Base-by-base conservation (phyloP, 1,284 basidiomycete genomes). In the Moesziomyces parantarcticus region DNA sequence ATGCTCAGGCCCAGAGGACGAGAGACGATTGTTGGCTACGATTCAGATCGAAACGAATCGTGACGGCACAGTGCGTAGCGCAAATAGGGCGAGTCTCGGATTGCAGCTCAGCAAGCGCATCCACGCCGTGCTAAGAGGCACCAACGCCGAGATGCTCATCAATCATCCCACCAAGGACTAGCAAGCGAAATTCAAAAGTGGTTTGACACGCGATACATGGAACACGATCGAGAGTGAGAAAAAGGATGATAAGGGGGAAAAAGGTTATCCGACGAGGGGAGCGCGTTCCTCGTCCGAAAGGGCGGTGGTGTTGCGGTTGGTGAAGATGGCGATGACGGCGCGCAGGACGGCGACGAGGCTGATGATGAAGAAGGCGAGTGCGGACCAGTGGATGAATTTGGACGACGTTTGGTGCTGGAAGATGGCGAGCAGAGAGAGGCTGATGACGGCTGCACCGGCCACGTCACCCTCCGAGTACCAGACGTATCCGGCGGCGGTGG, bases 391-490 rank as follows among this genome's bases (percentile, higher is more conserved):
- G 73, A 96, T 89, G 86, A 97, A 96, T 39, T 58, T 58, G 53
- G 65, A 69, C 39, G 50, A 53, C n/a, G 81, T 84, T 83, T 88
- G 87, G 79, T 88, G 81, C 74, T 79, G 65, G 65, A 67, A 76
- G 62, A 82, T 80, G 62, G 80, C 77, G 18, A 79, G 90, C 76
- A 91, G 88, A 25, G 89, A 90, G 81, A 93, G 92, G 84, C 93
- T 91, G 53, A 91, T 92, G 85, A 91, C 93, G 26, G 92, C 88
- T 43, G 92, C 91, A 2, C 92, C 93, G 9, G 93, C 92, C 44
- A 97, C 88, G 79, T 97, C 94, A 69, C 94, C 94, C 84, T 97
- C 93, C 2, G 89, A 86, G 16, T 90, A 90, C 46, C 92, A 92
- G 2, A 78, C 92, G 84, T 97, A 97, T 1, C 92, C 91, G 8